Evolutionary conservation across 1,284 basidiomycete species (phyloP).

Genomic region (Microbotryum violaceum): DNA sequence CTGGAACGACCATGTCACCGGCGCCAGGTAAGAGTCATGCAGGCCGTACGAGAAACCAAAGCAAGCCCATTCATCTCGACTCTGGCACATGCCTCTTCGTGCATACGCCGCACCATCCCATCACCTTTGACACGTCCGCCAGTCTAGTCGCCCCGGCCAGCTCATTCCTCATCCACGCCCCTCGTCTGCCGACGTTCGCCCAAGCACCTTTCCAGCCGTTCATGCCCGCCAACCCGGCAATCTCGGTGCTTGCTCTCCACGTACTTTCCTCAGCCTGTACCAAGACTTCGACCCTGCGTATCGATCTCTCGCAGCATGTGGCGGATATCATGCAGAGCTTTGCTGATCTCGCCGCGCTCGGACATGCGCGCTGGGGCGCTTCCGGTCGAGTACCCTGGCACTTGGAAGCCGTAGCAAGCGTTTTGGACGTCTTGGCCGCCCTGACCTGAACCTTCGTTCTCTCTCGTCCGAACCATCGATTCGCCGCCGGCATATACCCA

Average conservation of each 20-base stretch:
- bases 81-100: conserved; percentile 9
- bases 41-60: background rate
- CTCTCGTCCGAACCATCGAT: background rate
- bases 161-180: conserved; percentile 21
- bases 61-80: conserved; percentile 18
- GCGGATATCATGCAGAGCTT: conserved; percentile 28
- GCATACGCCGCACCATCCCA: conserved; percentile 24
- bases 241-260: conserved; percentile 25
- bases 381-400: conserved; percentile 27
- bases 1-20: background rate
- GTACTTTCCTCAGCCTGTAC: conserved; percentile 23
- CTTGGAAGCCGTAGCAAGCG: conserved; percentile 16
- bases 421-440: background rate
- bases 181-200: conserved; percentile 16
- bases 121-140: conserved; percentile 8
- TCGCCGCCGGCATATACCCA: background rate
- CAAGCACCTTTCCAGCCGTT: conserved; percentile 5
- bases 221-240: background rate
- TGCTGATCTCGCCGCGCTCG: conserved; percentile 26
- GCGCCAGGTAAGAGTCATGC: background rate
- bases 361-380: conserved; percentile 20
- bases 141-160: conserved; percentile 20
- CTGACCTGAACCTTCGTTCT: background rate
- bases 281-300: conserved; percentile 22
- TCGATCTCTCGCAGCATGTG: conserved; percentile 19